phyloP scores from a whole-genome alignment of 768 basidiomycete genomes.

The Serendipita sp. region DNA sequence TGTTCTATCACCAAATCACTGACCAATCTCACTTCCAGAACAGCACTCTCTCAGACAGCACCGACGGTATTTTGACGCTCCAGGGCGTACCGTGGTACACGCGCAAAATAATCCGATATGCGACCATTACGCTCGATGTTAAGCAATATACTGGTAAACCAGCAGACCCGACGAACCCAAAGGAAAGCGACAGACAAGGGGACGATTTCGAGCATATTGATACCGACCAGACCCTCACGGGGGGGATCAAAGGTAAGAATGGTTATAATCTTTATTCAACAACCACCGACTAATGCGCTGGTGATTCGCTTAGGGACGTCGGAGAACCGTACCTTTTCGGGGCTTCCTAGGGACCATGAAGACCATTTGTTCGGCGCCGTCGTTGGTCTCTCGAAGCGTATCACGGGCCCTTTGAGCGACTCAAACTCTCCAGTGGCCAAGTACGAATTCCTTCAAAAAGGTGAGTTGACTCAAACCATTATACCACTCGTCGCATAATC shows the following conservation, averaged over 20 bases:
- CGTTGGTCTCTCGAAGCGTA: conserved; percentile 14
- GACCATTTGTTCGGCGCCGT: conserved; percentile 50
- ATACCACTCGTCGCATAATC: too few species aligned
- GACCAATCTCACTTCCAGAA: conserved; percentile 29
- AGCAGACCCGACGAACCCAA: background rate
- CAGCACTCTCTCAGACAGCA: conserved; percentile 44
- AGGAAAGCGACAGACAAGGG: conserved; percentile 23
- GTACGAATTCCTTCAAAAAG: conserved; percentile 6
- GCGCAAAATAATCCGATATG: conserved; percentile 42
- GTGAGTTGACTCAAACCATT: too few species aligned
- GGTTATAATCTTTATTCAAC: background rate
- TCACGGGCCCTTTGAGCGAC: background rate
- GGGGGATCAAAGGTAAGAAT: conserved; percentile 35
- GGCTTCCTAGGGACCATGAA: conserved; percentile 34
- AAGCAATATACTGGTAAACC: conserved; percentile 38
- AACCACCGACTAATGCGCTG: background rate
- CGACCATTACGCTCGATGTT: conserved; percentile 41
- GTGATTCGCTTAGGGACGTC: conserved; percentile 17
- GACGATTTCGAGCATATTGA: conserved; percentile 47
- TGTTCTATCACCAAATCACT: background rate
- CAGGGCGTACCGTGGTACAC: conserved; percentile 64
- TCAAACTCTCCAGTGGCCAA: conserved; percentile 9
- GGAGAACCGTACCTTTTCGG: conserved; percentile 43
- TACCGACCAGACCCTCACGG: conserved; percentile 47
- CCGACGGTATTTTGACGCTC: conserved; percentile 46